Evolutionary conservation across 2,329 filamentous ascomycete genomes (phyloP).

Genomic region (Cylindrodendrum hubeiense): DNA sequence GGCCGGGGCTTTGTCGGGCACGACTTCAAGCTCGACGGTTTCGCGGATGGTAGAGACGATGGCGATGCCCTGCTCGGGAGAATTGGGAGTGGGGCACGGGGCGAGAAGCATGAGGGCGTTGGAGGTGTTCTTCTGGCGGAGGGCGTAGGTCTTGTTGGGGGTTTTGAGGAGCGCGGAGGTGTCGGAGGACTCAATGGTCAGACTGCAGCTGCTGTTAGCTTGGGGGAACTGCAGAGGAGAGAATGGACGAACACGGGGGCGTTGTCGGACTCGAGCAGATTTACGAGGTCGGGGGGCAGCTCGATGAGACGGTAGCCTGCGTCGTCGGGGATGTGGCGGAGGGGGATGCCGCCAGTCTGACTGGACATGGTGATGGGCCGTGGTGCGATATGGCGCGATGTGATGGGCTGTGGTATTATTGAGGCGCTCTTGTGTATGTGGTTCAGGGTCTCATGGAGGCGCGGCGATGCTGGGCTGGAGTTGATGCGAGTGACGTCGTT

Average conservation of each 20-base stretch:
- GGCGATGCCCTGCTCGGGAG: slow-evolving; percentile 54
- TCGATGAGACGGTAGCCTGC: slow-evolving; percentile 72
- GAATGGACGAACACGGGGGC: slow-evolving; percentile 62
- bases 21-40: slow-evolving; percentile 69
- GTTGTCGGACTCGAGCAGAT: slow-evolving; percentile 65
- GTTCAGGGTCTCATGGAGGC: not conserved
- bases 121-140: slow-evolving; percentile 76
- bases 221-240: not conserved
- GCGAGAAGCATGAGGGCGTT: slow-evolving; percentile 72
- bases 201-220: slow-evolving; percentile 47
- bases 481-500: slow-evolving; percentile 21
- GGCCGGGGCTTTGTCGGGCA: slow-evolving; percentile 50
- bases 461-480: not conserved
- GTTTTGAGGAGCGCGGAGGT: slow-evolving; percentile 65
- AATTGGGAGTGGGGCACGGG: slow-evolving; percentile 38
- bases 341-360: slow-evolving; percentile 61
- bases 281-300: slow-evolving; percentile 69
- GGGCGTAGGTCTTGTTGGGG: slow-evolving; percentile 65
- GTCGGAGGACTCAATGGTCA: slow-evolving; percentile 63
- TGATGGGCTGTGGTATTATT: not conserved
- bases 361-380: slow-evolving; percentile 54
- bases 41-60: slow-evolving; percentile 70
- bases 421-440: not conserved
- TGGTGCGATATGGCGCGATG: slow-evolving; percentile 2
- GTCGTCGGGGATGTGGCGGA: slow-evolving; percentile 63